Percentiles rank a stretch among this genome's conserved stretches.
phyloP scores from a whole-genome alignment of 2,329 filamentous ascomycete species.

The Fusarium chaquense region DNA sequence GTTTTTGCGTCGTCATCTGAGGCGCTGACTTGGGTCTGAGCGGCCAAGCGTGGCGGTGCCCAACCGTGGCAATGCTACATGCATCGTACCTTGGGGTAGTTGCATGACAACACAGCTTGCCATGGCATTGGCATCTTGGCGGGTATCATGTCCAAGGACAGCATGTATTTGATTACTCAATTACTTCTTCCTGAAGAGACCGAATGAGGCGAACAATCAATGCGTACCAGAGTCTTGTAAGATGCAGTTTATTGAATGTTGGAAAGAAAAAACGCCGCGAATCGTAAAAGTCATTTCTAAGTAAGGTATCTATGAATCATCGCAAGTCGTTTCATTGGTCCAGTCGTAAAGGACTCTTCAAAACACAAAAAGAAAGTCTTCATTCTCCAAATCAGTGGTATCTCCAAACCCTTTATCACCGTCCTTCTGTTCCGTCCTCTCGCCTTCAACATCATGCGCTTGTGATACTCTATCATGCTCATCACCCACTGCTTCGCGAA shows the following conservation, averaged over 20 bases:
- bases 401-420: slow-evolving; percentile 57
- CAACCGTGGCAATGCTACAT: slow-evolving; percentile 33
- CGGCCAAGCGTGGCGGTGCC: slow-evolving; percentile 39
- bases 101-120: slow-evolving; percentile 18
- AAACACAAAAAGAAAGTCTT: slow-evolving; percentile 72
- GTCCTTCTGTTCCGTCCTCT: slow-evolving; percentile 13
- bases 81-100: not conserved
- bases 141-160: not conserved
- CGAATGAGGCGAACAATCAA: not conserved
- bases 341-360: slow-evolving; percentile 26
- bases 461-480: slow-evolving; percentile 23
- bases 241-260: too few relatives aligned
- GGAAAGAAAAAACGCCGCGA: too few relatives aligned
- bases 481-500: slow-evolving; percentile 14
- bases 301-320: not conserved
- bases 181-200: not conserved
- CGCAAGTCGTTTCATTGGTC: not conserved
- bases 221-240: not conserved
- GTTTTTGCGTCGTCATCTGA: slow-evolving; percentile 39
- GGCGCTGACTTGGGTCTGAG: slow-evolving; percentile 32
- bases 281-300: not conserved
- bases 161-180: not conserved
- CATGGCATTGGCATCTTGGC: slow-evolving; percentile 24
- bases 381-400: slow-evolving; percentile 70
- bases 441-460: slow-evolving; percentile 25